Evolutionary conservation across 352 stramenopile species (phyloP).

Genomic region (Phytophthora citrophthora): DNA sequence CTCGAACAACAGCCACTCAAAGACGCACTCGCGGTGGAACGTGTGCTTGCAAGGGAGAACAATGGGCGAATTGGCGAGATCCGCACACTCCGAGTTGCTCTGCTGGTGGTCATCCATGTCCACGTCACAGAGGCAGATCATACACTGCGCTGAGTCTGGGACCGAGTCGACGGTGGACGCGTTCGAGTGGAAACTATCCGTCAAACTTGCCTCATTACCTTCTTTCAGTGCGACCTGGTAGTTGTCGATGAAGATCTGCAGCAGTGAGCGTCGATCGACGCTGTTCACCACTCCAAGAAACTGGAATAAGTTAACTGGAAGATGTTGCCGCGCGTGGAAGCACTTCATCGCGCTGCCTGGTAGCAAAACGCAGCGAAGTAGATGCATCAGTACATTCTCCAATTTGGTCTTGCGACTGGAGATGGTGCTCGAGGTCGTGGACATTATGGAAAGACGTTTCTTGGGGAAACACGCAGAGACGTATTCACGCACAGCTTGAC

Average conservation of each 20-base stretch:
- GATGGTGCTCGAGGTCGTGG: conserved; percentile 38
- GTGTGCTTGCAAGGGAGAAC: conserved; percentile 66
- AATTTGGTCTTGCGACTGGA: conserved; percentile 60
- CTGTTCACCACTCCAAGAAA: conserved; percentile 64
- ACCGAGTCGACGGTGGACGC: conserved; percentile 46
- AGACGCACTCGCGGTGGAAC: conserved; percentile 80
- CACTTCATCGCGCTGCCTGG: conserved; percentile 79
- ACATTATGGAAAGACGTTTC: conserved; percentile 53
- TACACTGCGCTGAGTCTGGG: conserved; percentile 42
- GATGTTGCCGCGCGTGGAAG: conserved; percentile 47
- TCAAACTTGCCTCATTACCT: conserved; percentile 19
- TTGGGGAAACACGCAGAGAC: conserved; percentile 63
- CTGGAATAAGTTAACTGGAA: conserved; percentile 61
- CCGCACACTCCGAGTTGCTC: conserved; percentile 15
- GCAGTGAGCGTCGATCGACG: conserved; percentile 59
- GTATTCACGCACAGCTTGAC: conserved; percentile 73
- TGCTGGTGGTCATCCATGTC: conserved; percentile 39
- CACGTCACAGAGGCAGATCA: conserved; percentile 61
- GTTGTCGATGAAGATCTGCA: conserved; percentile 79
- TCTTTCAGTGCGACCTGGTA: conserved; percentile 36
- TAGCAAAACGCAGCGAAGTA: conserved; percentile 69
- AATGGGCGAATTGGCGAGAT: conserved; percentile 26
- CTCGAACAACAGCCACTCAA: conserved; percentile 78
- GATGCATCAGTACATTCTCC: conserved; percentile 68
- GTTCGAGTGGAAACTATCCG: conserved; percentile 43